Conservation (phyloP, 495 filamentous ascomycete species). For the Penicillium cinerascens region DNA sequence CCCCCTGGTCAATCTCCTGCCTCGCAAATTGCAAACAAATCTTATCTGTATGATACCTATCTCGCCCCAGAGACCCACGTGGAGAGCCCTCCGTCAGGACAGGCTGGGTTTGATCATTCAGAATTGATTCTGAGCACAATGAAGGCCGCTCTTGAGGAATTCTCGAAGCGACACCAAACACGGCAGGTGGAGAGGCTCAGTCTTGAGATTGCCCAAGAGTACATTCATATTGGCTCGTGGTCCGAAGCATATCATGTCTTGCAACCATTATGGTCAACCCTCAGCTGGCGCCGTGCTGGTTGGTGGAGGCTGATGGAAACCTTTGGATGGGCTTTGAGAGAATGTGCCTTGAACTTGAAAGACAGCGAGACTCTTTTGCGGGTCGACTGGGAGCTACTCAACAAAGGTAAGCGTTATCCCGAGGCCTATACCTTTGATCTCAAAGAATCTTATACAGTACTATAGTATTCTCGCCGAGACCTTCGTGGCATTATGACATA, state of each 20-base stretch:
- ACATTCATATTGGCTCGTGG: slow-evolving; percentile 61
- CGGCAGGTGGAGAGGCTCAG: slow-evolving; percentile 66
- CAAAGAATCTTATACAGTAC: slow-evolving; percentile 2
- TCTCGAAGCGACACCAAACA: slow-evolving; percentile 56
- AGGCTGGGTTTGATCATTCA: slow-evolving; percentile 59
- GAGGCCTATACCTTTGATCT: neutral
- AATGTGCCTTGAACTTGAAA: slow-evolving; percentile 62
- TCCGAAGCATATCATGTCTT: slow-evolving; percentile 63
- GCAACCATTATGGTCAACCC: slow-evolving; percentile 64
- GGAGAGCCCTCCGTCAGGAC: slow-evolving; percentile 58
- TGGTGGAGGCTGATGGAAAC: slow-evolving; percentile 78
- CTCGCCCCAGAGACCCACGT: slow-evolving; percentile 73
- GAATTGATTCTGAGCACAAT: slow-evolving; percentile 57
- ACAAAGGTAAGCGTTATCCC: slow-evolving; percentile 52
- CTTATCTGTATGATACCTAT: slow-evolving; percentile 78
- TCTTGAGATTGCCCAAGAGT: slow-evolving; percentile 65
- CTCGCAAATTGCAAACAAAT: slow-evolving; percentile 62
- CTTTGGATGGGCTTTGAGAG: slow-evolving; percentile 67
- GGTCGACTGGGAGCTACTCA: slow-evolving; percentile 83
- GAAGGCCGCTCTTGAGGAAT: slow-evolving; percentile 60
- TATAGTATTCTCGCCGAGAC: slow-evolving; percentile 57
- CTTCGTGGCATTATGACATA: slow-evolving; percentile 71
- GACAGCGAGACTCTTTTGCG: slow-evolving; percentile 64
- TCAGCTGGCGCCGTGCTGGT: slow-evolving; percentile 71
- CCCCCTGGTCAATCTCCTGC: slow-evolving; percentile 65